Evolutionary conservation across 2,329 filamentous ascomycete species (phyloP).

Genomic region (Phaeophleospora eucalypticola): DNA sequence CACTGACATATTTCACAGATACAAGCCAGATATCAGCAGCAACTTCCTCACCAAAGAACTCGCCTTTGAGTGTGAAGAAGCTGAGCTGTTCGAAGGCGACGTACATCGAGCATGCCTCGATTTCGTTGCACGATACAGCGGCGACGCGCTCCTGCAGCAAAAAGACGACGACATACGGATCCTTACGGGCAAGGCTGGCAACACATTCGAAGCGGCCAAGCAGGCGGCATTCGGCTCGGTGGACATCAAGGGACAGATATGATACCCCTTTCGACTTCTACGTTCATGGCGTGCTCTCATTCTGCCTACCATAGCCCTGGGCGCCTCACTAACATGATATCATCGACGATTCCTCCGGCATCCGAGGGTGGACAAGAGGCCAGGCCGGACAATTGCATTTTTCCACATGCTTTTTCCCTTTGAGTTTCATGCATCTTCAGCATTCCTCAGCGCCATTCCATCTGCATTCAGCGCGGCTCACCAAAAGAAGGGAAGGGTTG

Average conservation of each 20-base stretch:
- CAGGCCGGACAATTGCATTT: too few relatives aligned
- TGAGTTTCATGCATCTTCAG: too few relatives aligned
- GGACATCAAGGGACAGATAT: conserved; percentile 97
- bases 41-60: conserved; percentile 94
- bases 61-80: conserved; percentile 83
- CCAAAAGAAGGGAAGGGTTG: too few relatives aligned
- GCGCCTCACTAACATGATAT: too few relatives aligned
- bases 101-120: conserved; percentile 59
- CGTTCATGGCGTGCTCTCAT: not conserved
- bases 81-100: conserved; percentile 22
- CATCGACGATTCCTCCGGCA: too few relatives aligned
- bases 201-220: conserved; percentile 70
- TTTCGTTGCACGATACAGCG: conserved; percentile 79
- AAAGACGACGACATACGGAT: conserved; percentile 66
- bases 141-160: conserved; percentile 70
- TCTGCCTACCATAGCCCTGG: not conserved
- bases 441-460: too few relatives aligned
- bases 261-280: conserved; percentile 17
- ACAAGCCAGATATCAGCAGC: conserved; percentile 84
- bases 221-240: conserved; percentile 74
- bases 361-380: too few relatives aligned
- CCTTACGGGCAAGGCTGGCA: conserved; percentile 66
- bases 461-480: too few relatives aligned
- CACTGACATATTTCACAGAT: conserved; percentile 63
- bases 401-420: too few relatives aligned